Conservation (phyloP, 208 protist genomes). For the Trypanosoma rangeli region DNA sequence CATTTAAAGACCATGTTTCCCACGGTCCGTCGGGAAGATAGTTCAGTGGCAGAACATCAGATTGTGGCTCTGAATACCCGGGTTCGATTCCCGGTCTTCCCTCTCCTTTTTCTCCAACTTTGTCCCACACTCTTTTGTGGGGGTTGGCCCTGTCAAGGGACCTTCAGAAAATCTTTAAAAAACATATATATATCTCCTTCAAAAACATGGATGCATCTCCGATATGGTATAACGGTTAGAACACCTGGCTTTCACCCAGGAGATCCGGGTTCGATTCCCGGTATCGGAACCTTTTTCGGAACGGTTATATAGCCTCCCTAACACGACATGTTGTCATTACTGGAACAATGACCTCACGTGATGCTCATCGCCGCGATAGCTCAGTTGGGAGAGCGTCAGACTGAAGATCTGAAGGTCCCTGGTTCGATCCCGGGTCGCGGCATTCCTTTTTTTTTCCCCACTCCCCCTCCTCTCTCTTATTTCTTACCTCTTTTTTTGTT, state of each 20-base stretch:
- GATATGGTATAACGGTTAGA: conserved; percentile 41
- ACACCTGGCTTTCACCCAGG: conserved; percentile 39
- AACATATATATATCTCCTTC: no score
- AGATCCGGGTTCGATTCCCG: conserved; percentile 40
- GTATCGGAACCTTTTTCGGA: conserved; percentile 36
- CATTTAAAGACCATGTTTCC: no score
- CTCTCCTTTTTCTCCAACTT: no score
- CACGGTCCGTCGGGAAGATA: no score
- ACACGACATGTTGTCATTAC: no score
- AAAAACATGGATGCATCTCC: conserved; percentile 7
- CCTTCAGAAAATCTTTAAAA: no score
- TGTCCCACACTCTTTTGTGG: no score
- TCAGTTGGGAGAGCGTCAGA: conserved; percentile 80
- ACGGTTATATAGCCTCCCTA: no score
- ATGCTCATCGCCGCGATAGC: conserved; percentile 48
- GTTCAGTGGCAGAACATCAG: conserved; percentile 43
- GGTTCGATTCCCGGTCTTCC: conserved; percentile 44
- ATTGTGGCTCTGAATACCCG: conserved; percentile 42
- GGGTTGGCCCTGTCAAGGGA: no score
- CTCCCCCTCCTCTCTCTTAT: no score
- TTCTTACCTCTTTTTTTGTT: no score
- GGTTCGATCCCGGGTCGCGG: conserved; percentile 85
- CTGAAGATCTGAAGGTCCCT: conserved; percentile 78
- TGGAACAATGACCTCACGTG: conserved; percentile 93
- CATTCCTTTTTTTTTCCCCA: conserved; percentile 20